phyloP scores from a whole-genome alignment of 2,329 filamentous ascomycete genomes.

The Alternaria conjuncta region DNA sequence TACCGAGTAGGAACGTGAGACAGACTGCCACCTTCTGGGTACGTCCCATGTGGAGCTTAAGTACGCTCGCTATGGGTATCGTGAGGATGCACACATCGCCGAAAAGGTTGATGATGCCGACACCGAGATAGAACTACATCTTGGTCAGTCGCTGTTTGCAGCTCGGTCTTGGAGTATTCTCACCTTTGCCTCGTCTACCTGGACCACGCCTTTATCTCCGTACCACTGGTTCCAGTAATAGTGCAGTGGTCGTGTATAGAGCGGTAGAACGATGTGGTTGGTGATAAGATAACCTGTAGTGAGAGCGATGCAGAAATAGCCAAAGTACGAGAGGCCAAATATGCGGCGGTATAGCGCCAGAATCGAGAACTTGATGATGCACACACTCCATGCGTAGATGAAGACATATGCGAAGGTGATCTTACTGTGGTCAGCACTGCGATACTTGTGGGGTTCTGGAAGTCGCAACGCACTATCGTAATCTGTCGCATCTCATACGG shows the following conservation, averaged over 20 bases:
- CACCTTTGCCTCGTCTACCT: constrained; percentile 30
- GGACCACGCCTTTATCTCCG: constrained; percentile 16
- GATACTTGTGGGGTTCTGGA: too few relatives aligned
- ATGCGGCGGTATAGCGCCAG: constrained; percentile 35
- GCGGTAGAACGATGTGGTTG: constrained; percentile 3
- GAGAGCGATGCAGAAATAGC: constrained; percentile 1
- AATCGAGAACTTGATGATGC: constrained; percentile 36
- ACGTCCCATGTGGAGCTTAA: constrained; percentile 20
- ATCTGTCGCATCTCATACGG: constrained; percentile 34
- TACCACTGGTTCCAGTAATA: constrained; percentile 6
- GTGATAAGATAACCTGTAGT: background rate
- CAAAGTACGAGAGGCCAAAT: constrained; percentile 29
- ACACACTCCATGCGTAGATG: constrained; percentile 36
- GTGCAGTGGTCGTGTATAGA: constrained; percentile 1
- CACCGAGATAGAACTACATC: constrained; percentile 29
- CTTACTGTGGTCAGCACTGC: constrained; percentile 6
- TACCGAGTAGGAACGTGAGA: constrained; percentile 33
- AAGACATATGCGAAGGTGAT: constrained; percentile 35
- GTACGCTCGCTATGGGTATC: constrained; percentile 14
- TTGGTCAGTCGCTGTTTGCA: background rate
- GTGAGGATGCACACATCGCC: constrained; percentile 25
- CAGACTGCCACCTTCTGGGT: constrained; percentile 33
- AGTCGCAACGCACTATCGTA: constrained; percentile 21
- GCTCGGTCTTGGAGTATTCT: background rate
- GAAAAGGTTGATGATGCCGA: constrained; percentile 34